These are phyloP conservation scores for Globisporangium barbulae DNA, from an alignment of 352 stramenopile species.

Conservation along the genomic window DNA sequence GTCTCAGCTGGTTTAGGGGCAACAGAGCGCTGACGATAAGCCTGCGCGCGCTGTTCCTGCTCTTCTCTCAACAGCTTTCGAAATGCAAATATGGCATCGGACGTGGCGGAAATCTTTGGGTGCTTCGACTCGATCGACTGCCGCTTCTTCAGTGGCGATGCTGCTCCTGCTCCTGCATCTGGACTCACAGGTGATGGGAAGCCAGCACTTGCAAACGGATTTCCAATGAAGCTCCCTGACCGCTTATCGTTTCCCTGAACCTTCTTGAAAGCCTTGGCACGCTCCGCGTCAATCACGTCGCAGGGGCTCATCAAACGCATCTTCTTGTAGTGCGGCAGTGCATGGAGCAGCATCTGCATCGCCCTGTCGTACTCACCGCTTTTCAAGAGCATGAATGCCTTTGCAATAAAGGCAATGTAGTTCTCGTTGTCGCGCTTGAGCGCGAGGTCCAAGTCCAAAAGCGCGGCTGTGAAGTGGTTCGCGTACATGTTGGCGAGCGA, in stretches of 20 bases:
- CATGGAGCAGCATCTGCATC: slow-evolving; percentile 26
- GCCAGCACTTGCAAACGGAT: slow-evolving; percentile 7
- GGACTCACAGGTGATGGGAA: neutral
- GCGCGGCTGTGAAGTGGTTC: slow-evolving; percentile 15
- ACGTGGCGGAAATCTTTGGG: neutral
- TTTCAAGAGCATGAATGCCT: slow-evolving; percentile 31
- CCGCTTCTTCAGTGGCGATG: neutral
- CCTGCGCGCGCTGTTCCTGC: slow-evolving; percentile 11
- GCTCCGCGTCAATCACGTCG: slow-evolving; percentile 26
- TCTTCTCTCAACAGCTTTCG: slow-evolving; percentile 14
- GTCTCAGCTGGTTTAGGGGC: neutral
- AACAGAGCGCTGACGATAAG: neutral
- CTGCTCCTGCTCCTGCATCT: neutral
- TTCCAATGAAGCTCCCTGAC: slow-evolving; percentile 8
- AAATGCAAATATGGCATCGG: slow-evolving; percentile 12
- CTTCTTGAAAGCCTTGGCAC: slow-evolving; percentile 20
- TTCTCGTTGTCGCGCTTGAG: slow-evolving; percentile 41
- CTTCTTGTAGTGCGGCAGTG: slow-evolving; percentile 32
- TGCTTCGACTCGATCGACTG: slow-evolving; percentile 4
- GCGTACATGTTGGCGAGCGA: slow-evolving; percentile 30
- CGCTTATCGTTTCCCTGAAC: slow-evolving; percentile 2
- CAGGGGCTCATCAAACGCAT: slow-evolving; percentile 23
- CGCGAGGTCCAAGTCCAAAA: slow-evolving; percentile 36
- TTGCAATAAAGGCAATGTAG: slow-evolving; percentile 38
- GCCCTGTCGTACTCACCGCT: slow-evolving; percentile 19